These are phyloP conservation scores for Nannochloropsis limnetica DNA, from an alignment of 352 stramenopile species.

Conservation along the genomic window DNA sequence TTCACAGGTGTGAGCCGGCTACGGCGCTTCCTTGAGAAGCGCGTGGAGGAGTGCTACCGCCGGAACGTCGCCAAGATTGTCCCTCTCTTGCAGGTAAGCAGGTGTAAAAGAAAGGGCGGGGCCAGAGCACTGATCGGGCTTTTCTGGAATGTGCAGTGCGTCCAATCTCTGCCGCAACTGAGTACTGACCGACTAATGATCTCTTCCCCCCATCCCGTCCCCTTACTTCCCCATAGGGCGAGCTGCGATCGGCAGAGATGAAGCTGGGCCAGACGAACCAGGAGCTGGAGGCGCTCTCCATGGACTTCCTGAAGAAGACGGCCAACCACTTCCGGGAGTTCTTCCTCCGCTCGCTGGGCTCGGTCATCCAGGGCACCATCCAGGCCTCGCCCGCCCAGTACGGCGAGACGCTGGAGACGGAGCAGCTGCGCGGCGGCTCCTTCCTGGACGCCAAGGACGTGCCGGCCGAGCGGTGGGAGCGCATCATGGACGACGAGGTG, in stretches of 20 bases:
- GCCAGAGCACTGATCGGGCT: neutral
- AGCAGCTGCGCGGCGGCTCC: slow-evolving; percentile 59
- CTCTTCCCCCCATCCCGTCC: neutral
- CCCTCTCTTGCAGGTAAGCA: slow-evolving; percentile 59
- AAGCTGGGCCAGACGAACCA: slow-evolving; percentile 54
- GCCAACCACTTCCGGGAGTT: slow-evolving; percentile 64
- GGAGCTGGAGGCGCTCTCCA: slow-evolving; percentile 61
- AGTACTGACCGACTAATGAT: neutral
- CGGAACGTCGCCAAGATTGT: slow-evolving; percentile 68
- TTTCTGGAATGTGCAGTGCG: neutral
- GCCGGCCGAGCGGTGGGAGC: slow-evolving; percentile 48
- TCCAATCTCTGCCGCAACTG: neutral
- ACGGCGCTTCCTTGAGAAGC: slow-evolving; percentile 62
- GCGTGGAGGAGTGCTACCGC: slow-evolving; percentile 67
- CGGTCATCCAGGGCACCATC: slow-evolving; percentile 48
- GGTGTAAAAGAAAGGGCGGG: neutral
- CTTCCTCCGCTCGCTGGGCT: slow-evolving; percentile 44
- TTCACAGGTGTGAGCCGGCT: slow-evolving; percentile 56
- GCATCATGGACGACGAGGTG: slow-evolving; percentile 57
- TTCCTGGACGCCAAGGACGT: slow-evolving; percentile 54
- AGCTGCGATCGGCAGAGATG: slow-evolving; percentile 53
- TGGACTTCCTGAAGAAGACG: slow-evolving; percentile 60
- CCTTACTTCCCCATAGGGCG: slow-evolving; percentile 46
- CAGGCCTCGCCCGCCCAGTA: slow-evolving; percentile 60
- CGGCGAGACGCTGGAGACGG: slow-evolving; percentile 63